A percentile compares a stretch with the other conserved stretches of the same genome.
Evolutionary conservation across 805 yeast species (phyloP).

Genomic region (Metschnikowia amazonensis): DNA sequence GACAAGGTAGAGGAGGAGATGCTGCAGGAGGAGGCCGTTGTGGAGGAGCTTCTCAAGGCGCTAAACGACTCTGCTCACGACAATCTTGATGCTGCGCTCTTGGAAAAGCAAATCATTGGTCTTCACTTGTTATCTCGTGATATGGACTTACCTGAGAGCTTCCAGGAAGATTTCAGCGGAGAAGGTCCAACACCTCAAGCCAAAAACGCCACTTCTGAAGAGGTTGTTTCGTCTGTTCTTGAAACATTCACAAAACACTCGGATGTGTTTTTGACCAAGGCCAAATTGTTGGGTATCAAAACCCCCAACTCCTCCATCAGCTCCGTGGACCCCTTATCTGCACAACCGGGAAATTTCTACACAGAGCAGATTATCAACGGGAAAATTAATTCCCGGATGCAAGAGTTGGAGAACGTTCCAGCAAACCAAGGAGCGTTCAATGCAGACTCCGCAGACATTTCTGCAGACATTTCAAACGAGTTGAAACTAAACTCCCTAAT

Average conservation of each 20-base stretch:
- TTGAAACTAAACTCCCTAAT: conserved; percentile 63
- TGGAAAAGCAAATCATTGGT: conserved; percentile 58
- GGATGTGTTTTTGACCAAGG: conserved; percentile 26
- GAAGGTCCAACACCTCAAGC: conserved; percentile 10
- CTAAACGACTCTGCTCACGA: conserved; percentile 16
- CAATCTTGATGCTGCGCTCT: conserved; percentile 22
- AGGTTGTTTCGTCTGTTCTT: conserved; percentile 11
- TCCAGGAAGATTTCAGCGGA: conserved; percentile 37
- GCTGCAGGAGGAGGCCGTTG: conserved; percentile 22
- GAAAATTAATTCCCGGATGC: conserved; percentile 54
- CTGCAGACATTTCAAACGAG: conserved; percentile 4
- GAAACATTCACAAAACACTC: conserved; percentile 3
- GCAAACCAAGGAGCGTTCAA: conserved; percentile 60
- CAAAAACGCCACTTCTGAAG: conserved; percentile 12
- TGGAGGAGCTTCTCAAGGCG: conserved; percentile 17
- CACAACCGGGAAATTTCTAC: conserved; percentile 46
- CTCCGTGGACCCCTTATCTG: conserved; percentile 30
- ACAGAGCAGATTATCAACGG: conserved; percentile 52
- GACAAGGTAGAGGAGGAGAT: conserved; percentile 23
- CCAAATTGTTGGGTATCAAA: conserved; percentile 38
- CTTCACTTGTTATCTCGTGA: conserved; percentile 64
- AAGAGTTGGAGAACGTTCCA: conserved; percentile 63
- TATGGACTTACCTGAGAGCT: conserved; percentile 54
- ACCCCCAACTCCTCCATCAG: conserved; percentile 21
- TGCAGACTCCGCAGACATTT: not conserved